Evolutionary conservation across 306 rosid species (phyloP).

Genomic region (Macrotyloma uniflorum): DNA sequence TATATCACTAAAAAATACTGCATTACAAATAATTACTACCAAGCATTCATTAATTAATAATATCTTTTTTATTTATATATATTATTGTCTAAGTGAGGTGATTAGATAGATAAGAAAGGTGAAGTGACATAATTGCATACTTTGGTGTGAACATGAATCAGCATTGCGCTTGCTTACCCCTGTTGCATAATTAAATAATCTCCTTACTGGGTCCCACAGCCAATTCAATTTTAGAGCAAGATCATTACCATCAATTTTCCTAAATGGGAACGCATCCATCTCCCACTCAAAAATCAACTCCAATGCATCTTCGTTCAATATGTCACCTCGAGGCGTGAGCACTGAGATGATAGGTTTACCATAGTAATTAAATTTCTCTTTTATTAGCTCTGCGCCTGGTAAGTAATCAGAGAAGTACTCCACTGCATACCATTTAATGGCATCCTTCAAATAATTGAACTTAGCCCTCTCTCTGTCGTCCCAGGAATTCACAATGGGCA

Average conservation of each 20-base stretch:
- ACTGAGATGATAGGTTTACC: conserved; percentile 34
- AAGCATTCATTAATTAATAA: neutral
- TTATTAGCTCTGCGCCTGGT: conserved; percentile 24
- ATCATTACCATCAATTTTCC: conserved; percentile 39
- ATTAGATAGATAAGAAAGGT: no score
- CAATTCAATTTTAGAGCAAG: no score
- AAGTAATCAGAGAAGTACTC: neutral
- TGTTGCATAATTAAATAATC: no score
- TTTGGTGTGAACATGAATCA: no score
- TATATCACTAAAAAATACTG: neutral
- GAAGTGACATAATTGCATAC: no score
- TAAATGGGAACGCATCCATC: conserved; percentile 41
- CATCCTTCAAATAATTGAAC: neutral
- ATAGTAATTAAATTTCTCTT: conserved; percentile 19
- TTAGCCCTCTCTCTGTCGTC: neutral
- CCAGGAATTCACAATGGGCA: conserved; percentile 12
- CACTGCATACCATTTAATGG: conserved; percentile 33
- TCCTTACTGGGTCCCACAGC: no score
- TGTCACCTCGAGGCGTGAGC: conserved; percentile 1
- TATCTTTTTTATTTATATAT: no score
- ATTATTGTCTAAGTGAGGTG: no score
- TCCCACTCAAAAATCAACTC: conserved; percentile 44
- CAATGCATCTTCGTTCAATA: conserved; percentile 37
- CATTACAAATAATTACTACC: neutral
- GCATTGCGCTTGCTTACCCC: no score